Evolutionary conservation across 148 eudicot genomes (phyloP), one percentile per base, ranked within the genome.

Genomic region (Bassia scoparia): DNA sequence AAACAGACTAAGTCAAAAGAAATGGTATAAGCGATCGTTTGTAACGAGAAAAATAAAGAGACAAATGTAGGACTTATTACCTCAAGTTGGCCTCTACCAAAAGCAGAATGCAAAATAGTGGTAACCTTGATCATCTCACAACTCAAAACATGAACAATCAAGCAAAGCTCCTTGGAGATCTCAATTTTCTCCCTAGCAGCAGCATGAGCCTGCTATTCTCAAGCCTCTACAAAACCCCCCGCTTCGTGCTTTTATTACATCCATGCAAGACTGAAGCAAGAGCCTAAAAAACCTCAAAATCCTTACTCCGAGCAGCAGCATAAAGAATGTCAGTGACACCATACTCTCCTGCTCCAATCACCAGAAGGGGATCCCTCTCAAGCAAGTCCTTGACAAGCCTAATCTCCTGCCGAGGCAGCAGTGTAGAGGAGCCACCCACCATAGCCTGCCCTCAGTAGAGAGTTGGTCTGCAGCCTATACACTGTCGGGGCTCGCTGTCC

Each of bases 391-490:
- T 83, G 15, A 91, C 95, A 77, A 89, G 89, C 6, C 50, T 81
- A n/a, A 69, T 89, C 95, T 38, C 95, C 97, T 23, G 95, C 95
- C 29, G 97, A 83, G 31, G 89, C 91, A 26, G 95, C 95, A 29
- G 90, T 87, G 87, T 91, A 91, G 20, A 91, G 87, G 26, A 91
- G 89, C 97, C 97, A 91, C 46, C 97, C 95, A 4, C 94, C 90
- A 61, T 91, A 89, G 30, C 97, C 97, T 21, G 92, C 92, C 34
- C 88, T 70, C 30, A 91, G 78, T 53, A 91, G 79, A 4, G 94
- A 77, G 44, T 89, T 89, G 43, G 81, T 74, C 20, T 54, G 72
- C 23, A 15, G 43, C 63, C 68, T 33, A 21, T 62, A n/a, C n/a
- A 24, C 81, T 53, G 71, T 23, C 77, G 55, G 15, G 82, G 38